Evolutionary conservation across 495 filamentous ascomycete species (phyloP).

Genomic region (Peziza echinospora): DNA sequence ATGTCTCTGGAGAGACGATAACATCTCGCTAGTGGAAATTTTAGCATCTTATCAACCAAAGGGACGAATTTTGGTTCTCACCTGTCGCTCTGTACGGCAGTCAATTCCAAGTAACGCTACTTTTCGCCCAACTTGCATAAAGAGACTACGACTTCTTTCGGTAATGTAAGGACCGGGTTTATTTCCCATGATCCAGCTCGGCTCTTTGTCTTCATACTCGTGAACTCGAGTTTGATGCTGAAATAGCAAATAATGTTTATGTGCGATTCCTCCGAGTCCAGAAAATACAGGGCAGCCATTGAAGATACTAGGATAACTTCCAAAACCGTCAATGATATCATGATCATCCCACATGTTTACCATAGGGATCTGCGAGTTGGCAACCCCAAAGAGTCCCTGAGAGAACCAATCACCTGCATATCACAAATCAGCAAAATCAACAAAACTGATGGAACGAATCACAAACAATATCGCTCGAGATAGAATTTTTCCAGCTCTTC

Average conservation of each 20-base stretch:
- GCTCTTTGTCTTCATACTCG: slow-evolving; percentile 61
- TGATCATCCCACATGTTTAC: slow-evolving; percentile 96
- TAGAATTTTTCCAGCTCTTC: slow-evolving; percentile 74
- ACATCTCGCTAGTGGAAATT: slow-evolving; percentile 35
- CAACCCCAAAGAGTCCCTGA: slow-evolving; percentile 79
- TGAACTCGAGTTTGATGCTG: slow-evolving; percentile 75
- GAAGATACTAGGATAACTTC: slow-evolving; percentile 77
- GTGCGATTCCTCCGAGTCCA: slow-evolving; percentile 72
- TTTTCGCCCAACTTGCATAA: slow-evolving; percentile 57
- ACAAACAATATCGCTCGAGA: slow-evolving; percentile 52
- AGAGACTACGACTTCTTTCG: slow-evolving; percentile 62
- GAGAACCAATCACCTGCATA: slow-evolving; percentile 55
- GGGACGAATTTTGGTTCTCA: slow-evolving; percentile 19
- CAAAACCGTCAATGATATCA: slow-evolving; percentile 93
- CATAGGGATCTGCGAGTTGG: slow-evolving; percentile 90
- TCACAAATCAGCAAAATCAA: slow-evolving; percentile 1
- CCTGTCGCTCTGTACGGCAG: slow-evolving; percentile 68
- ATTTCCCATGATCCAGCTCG: slow-evolving; percentile 71
- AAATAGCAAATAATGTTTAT: slow-evolving; percentile 97
- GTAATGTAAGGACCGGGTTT: slow-evolving; percentile 76
- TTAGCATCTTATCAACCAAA: slow-evolving; percentile 12
- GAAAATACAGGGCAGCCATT: slow-evolving; percentile 82
- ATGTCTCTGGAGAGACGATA: slow-evolving; percentile 60
- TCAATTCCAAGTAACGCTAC: slow-evolving; percentile 73
- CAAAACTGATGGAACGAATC: neutral